Base-by-base conservation (phyloP, 495 filamentous ascomycete species). In the Hyaloscypha variabilis region DNA sequence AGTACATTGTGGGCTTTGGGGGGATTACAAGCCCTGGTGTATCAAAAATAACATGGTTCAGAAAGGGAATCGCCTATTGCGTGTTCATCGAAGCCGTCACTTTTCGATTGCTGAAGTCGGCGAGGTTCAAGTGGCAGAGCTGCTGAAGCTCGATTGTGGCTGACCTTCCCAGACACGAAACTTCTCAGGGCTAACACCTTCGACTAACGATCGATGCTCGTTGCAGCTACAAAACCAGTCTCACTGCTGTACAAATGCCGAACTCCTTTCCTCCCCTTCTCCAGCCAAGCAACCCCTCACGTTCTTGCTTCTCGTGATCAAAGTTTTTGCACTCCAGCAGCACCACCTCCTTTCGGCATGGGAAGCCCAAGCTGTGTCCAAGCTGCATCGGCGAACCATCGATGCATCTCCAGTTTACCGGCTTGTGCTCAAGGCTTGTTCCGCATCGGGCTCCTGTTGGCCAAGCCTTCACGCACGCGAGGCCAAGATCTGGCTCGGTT, bases 21-120 rank as follows among this genome's bases (percentile, higher is more conserved):
- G 39, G 39, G 13, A 46, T 46, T 46, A 5, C 51, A 29, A 54
- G 51, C 51, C 51, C 26, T 54, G 51, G n/a, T 54, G 51, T 25
- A 25, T 24, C 19, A 46, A 10, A 46, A 46, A n/a, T n/a, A 46
- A 46, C 19, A 17, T 46, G 39, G 39, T 17, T 46, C 10, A 4
- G 39, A 46, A 19, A n/a, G n/a, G n/a, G n/a, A n/a, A n/a, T n/a
- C n/a, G n/a, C n/a, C n/a, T n/a, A n/a, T n/a, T n/a, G n/a, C n/a
- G n/a, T n/a, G n/a, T n/a, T n/a, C n/a, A n/a, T n/a, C n/a, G n/a
- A n/a, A n/a, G n/a, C n/a, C n/a, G n/a, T n/a, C n/a, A n/a, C n/a
- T n/a, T n/a, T n/a, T n/a, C n/a, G n/a, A n/a, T n/a, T 34, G 0
- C 31, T 34, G 31, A 13, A 34, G 31, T 34, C 6, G 31, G 31